phyloP scores from a whole-genome alignment of 2,329 filamentous ascomycete genomes.

The Bertia moriformis region DNA sequence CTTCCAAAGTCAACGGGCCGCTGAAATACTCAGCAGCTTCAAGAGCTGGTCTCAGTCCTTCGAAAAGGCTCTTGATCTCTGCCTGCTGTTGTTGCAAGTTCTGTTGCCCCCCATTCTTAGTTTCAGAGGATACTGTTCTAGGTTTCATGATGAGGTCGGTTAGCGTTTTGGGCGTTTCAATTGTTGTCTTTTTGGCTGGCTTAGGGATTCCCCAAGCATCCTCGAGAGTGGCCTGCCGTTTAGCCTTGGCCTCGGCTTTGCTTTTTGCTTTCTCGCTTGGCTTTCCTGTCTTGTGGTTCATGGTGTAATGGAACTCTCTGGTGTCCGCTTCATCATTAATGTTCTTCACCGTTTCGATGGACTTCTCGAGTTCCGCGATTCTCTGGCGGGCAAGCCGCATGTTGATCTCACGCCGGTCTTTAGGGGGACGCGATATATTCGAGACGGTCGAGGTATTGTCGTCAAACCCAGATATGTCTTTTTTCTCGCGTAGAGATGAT shows the following conservation, averaged over 20 bases:
- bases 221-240: slow-evolving; percentile 12
- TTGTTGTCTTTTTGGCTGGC: neutral
- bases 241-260: slow-evolving; percentile 7
- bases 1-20: slow-evolving; percentile 16
- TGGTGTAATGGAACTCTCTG: slow-evolving; percentile 12
- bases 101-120: neutral
- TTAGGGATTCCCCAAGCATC: slow-evolving; percentile 11
- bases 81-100: neutral
- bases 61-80: slow-evolving; percentile 11
- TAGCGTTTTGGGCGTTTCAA: too few species aligned
- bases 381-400: neutral
- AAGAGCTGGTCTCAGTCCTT: slow-evolving; percentile 13
- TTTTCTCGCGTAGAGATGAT: too few species aligned
- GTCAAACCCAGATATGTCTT: too few species aligned
- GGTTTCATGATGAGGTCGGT: too few species aligned
- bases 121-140: too few species aligned
- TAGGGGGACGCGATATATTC: too few species aligned
- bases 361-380: slow-evolving; percentile 5
- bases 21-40: slow-evolving; percentile 16
- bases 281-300: slow-evolving; percentile 13
- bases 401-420: neutral
- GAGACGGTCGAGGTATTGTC: too few species aligned
- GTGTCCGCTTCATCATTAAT: slow-evolving; percentile 8
- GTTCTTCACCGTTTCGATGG: slow-evolving; percentile 3
- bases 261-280: slow-evolving; percentile 5